Base-by-base conservation (phyloP, 495 filamentous ascomycete genomes). In the Cercophora scortea region DNA sequence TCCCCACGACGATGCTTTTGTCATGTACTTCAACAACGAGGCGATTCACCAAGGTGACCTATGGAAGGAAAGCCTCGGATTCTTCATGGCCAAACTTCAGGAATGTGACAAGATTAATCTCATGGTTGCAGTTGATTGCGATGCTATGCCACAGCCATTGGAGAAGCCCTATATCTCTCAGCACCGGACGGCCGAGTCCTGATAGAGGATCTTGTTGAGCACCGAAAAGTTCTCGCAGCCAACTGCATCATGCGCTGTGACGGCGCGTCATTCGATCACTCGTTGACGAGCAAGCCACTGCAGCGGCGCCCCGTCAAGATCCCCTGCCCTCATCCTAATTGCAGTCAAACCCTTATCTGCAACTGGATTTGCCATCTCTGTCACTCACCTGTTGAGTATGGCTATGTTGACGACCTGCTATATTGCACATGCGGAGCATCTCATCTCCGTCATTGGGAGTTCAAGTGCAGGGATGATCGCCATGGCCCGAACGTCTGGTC, bases 341-440 rank as follows among this genome's bases (percentile, higher is more conserved):
- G 68, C 57, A 46, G 52, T 17, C 17, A 15, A 10, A 32, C 48
- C 0, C 0, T 46, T 0, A 39, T 10, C 4, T 39, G 35, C 45
- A 47, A 66, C 1, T 73, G 71, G 71, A 50, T 69, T 3, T 74
- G 71, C 38, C 43, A 47, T 1, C 13, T 39, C 12, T 74, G 71
- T 47, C 13, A 51, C 3, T 52, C 33, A 1, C 51, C 53, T 0
- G 42, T 73, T 13, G 64, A 70, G 40, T 73, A 59, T 50, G 67
- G 68, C 45, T 61, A 58, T 35, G 46, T 55, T 7, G 66, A 71
- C 36, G 40, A 61, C 5, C 61, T 41, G 6, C 15, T 74, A 0
- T 73, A 73, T 46, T 74, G 70, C 45, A 61, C 62, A 34, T 74
- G 71, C 52, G 71, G 71, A 6, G 51, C 58, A n/a, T 53, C 19